Base-by-base conservation (phyloP, 2,329 filamentous ascomycete species). In the Aphanoascus verrucosus region DNA sequence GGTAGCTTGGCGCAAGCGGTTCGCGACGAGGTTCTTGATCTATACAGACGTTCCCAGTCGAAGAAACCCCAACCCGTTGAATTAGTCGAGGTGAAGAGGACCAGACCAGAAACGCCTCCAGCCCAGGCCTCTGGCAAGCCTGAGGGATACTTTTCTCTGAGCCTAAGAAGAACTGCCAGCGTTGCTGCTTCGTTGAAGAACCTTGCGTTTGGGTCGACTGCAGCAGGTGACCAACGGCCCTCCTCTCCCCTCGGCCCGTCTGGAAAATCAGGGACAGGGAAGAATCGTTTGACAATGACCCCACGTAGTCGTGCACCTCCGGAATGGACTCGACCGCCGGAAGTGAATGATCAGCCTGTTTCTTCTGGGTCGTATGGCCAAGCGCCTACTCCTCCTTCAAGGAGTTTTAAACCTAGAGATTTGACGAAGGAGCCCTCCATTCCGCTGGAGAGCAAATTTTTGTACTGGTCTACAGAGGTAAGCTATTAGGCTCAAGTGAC, bases 401-500 rank as follows among this genome's bases (percentile, higher is more conserved):
- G 86, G 9, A 80, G 83, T 0, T 95, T 86, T 63, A 73, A 80
- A 58, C 74, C 81, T 49, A 80, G 84, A 55, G 77, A 83, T 56
- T 66, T 80, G 31, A 74, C 77, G 0, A 73, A 80, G 51, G 61
- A 74, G 8, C 84, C 86, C 1, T 70, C 68, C 11, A 77, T 97
- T 28, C 93, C 93, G 1, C 69, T 98, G 15, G 79, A 79, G 56
- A 95, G 89, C 66, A 83, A 79, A 7, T 94, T 97, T 68, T 77
- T 95, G 58, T 88, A 95, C 58, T 98, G 91, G 90, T 95, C 90
- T 3, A 89, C 93, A 43, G 91, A 91, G 68, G 74, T 75, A 71
- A 64, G 64, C 54, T 19, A 9, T 38, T 20, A n/a, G n/a, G 8
- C 23, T 38, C 8, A 34, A 17, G 2, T 37, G 44, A 2, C 3